Percentiles rank a stretch among this genome's conserved stretches.
These are phyloP conservation scores for Phaeophleospora eucalypticola DNA, from an alignment of 2,329 filamentous ascomycete species.

Conservation along the genomic window DNA sequence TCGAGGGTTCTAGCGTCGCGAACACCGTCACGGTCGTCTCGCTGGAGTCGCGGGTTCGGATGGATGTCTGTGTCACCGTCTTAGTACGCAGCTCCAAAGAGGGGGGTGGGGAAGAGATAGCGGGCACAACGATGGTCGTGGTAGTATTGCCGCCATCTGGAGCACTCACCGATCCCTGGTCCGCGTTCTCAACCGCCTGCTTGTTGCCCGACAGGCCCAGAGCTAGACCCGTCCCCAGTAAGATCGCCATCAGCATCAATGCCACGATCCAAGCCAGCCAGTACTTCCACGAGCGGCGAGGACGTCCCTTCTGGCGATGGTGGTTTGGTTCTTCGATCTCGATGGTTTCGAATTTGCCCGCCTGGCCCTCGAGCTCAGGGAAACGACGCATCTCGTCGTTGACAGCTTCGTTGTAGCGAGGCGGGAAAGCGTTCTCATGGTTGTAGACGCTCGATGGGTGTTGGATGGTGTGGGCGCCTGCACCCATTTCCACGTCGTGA, in stretches of 20 bases:
- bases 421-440: constrained; percentile 7
- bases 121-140: not conserved
- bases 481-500: constrained; percentile 8
- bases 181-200: too few species aligned
- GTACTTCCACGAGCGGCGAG: not conserved
- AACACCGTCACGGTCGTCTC: not conserved
- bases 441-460: not conserved
- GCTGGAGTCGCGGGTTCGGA: not conserved
- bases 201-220: too few species aligned
- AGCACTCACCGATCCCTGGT: too few species aligned
- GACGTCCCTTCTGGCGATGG: not conserved
- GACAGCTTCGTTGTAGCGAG: constrained; percentile 11
- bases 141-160: too few species aligned
- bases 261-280: not conserved
- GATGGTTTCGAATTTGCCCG: not conserved
- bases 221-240: too few species aligned
- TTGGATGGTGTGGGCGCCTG: not conserved
- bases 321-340: not conserved
- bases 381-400: constrained; percentile 10
- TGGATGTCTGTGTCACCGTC: not conserved
- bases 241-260: too few species aligned
- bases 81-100: too few species aligned
- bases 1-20: not conserved
- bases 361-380: constrained; percentile 3
- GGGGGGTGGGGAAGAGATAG: too few species aligned